Base-by-base conservation (phyloP, 1,284 basidiomycete genomes). In the Puccinia hordei region DNA sequence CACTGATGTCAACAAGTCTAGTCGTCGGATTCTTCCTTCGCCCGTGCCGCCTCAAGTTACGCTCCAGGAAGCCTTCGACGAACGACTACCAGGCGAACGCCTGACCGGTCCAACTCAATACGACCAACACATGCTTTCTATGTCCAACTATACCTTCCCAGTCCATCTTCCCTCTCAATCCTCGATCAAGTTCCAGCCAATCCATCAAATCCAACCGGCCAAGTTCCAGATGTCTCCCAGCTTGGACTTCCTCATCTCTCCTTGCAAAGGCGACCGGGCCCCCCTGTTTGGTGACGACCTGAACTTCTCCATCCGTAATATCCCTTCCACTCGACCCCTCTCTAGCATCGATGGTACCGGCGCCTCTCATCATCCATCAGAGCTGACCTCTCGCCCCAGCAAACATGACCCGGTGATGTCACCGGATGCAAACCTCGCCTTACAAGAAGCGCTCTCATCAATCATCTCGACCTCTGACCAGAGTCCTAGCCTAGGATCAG, bases 361-460 rank as follows among this genome's bases (percentile, higher is more conserved):
- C 35, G 63, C 2, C 38, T 38, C 51, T 41, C 27, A 13, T 24
- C 33, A n/a, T 19, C 30, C 44, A 55, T 59, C 44, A 38, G 12
- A 38, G 33, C 30, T 30, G 15, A 35, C 1, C n/a, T 55, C 69
- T 12, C 51, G 33, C n/a, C 53, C 17, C 33, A 55, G 24, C 3
- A 55, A 57, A 55, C 69, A 33, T 17, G 41, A 71, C 13, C 77
- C 66, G 44, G 57, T 66, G n/a, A 79, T 72, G 33, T 59, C 65
- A 33, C 22, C 27, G n/a, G 77, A 53, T 61, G 77, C 77, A 44
- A 53, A 68, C 33, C 46, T 57, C n/a, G 57, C 77, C 2, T 72
- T 79, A 63, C 77, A 79, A 51, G 77, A 79, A 63, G 77, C 77
- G 15, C 68, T 79, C 53, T 69, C 65, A 35, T 79, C 68, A 33